phyloP scores from a whole-genome alignment of 805 yeast species.

The Candida dajiaensis region DNA sequence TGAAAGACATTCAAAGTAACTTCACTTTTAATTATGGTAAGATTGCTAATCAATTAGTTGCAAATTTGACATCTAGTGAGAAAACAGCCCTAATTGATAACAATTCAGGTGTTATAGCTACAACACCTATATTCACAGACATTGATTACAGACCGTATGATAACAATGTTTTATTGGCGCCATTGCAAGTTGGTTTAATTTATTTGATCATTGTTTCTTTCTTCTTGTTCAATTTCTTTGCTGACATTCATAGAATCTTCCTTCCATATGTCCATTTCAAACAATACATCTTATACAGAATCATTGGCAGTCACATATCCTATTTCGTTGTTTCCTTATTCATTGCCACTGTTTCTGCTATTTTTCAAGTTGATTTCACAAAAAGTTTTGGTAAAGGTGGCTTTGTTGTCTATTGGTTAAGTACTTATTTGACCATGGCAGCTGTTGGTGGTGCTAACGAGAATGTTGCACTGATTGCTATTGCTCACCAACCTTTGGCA shows the following conservation, averaged over 20 bases:
- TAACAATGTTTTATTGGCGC: constrained; percentile 51
- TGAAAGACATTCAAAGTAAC: constrained; percentile 30
- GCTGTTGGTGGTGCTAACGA: constrained; percentile 78
- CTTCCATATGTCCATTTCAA: constrained; percentile 37
- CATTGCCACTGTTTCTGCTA: constrained; percentile 55
- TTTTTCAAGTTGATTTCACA: constrained; percentile 59
- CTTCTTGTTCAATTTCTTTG: constrained; percentile 59
- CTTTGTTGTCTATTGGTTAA: constrained; percentile 69
- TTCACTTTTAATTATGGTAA: constrained; percentile 21
- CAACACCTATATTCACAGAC: constrained; percentile 31
- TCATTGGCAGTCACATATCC: constrained; percentile 42
- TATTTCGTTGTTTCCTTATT: constrained; percentile 54
- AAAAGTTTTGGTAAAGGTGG: constrained; percentile 60
- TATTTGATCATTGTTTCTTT: constrained; percentile 67
- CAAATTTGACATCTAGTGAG: constrained; percentile 22
- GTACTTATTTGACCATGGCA: constrained; percentile 59
- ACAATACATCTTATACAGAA: constrained; percentile 48
- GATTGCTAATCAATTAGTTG: constrained; percentile 25
- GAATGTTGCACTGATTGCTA: constrained; percentile 46
- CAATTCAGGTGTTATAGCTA: constrained; percentile 20
- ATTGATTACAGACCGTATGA: constrained; percentile 46
- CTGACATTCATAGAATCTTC: constrained; percentile 44
- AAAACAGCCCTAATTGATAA: constrained; percentile 18
- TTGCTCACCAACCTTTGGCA: constrained; percentile 53
- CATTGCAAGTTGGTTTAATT: constrained; percentile 70